phyloP scores from a whole-genome alignment of 441 rosid species.

The Arabidopsis lyrata region DNA sequence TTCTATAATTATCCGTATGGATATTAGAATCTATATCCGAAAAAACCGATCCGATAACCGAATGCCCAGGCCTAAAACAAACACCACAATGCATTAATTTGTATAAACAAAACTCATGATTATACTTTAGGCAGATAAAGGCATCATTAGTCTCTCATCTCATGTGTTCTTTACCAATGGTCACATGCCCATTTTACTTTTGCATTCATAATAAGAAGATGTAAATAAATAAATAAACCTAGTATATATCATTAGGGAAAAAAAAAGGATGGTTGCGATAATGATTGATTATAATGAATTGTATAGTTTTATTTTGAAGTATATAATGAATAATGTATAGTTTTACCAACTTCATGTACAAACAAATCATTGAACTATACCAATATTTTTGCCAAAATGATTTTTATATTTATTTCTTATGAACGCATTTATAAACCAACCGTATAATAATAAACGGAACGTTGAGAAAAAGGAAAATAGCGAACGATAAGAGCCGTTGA shows the following conservation, averaged over 20 bases:
- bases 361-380: neutral
- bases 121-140: slow-evolving; percentile 11
- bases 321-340: neutral
- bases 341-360: neutral
- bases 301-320: neutral
- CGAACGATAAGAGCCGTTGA: slow-evolving; percentile 24
- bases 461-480: slow-evolving; percentile 1
- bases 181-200: slow-evolving; percentile 30
- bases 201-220: slow-evolving; percentile 7
- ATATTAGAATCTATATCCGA: no score
- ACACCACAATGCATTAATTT: neutral
- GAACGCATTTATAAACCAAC: slow-evolving; percentile 13
- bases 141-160: slow-evolving; percentile 14
- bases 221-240: neutral
- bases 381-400: neutral
- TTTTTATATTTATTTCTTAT: neutral
- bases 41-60: no score
- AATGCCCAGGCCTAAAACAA: no score
- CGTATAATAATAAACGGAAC: neutral
- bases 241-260: neutral
- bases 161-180: slow-evolving; percentile 23
- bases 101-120: slow-evolving; percentile 4
- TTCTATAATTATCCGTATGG: no score
- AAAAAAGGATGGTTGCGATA: neutral
- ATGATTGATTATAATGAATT: no score